These are phyloP conservation scores for Nemania sp. DNA, from an alignment of 2,329 filamentous ascomycete genomes.

Conservation along the genomic window DNA sequence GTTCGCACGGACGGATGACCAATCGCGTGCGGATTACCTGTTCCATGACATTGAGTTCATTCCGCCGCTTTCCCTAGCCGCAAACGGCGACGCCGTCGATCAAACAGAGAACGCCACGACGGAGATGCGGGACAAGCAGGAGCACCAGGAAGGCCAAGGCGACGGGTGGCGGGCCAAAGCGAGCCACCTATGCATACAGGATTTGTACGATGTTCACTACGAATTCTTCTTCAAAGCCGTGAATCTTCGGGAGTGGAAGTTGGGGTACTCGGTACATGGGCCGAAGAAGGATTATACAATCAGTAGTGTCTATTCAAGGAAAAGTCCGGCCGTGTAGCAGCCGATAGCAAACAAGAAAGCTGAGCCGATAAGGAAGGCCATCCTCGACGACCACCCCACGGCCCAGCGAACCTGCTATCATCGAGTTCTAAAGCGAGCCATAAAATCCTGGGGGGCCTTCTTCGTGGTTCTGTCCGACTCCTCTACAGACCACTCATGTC, in stretches of 20 bases:
- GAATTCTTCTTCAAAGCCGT: conserved; percentile 66
- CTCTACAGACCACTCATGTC: too few relatives aligned
- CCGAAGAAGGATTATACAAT: conserved; percentile 76
- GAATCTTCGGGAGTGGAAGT: conserved; percentile 60
- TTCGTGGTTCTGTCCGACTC: not conserved
- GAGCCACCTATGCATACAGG: conserved; percentile 71
- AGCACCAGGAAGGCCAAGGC: not conserved
- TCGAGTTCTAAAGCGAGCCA: too few relatives aligned
- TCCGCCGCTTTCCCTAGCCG: conserved; percentile 35
- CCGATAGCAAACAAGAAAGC: not conserved
- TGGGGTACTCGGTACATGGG: conserved; percentile 69
- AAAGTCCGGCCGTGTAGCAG: not conserved
- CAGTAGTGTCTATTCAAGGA: conserved; percentile 54
- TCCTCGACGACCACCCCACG: too few relatives aligned
- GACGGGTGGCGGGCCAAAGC: conserved; percentile 64
- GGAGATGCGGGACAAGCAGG: conserved; percentile 13
- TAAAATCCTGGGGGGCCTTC: not conserved
- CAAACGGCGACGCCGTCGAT: conserved; percentile 7
- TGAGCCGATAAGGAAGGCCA: not conserved
- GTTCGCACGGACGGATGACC: conserved; percentile 71
- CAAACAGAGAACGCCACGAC: not conserved
- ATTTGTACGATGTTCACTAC: conserved; percentile 73
- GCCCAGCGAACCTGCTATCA: too few relatives aligned
- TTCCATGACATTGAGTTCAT: conserved; percentile 75
- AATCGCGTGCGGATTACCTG: conserved; percentile 68